Base-by-base conservation (phyloP, 331 rosid genomes). In the Malus hybrid region DNA sequence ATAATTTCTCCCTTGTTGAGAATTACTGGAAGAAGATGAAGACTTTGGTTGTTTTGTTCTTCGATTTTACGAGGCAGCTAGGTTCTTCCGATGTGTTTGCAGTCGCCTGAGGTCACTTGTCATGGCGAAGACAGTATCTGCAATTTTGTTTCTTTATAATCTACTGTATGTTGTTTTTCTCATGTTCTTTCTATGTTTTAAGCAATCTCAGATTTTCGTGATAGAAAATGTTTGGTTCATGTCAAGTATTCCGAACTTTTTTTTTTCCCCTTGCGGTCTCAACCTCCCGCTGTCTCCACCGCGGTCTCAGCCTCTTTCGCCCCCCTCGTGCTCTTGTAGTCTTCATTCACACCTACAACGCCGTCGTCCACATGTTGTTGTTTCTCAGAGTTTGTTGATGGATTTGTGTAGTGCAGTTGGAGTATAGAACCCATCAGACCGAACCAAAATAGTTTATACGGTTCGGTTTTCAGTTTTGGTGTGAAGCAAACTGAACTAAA, bases 11-110 rank as follows among this genome's bases (percentile, higher is more conserved):
- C 97, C 42, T 60, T 92, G 72, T 65, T 90, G 75, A 89, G 87
- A 83, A 84, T 90, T 72, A 93, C 93, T 39, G 96, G 89, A 71
- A 89, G 91, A 76, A 82, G 92, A 86, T 89, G 86, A 86, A 74
- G 0, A 28, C 36, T 73, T 44, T 1, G 7, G 70, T 61, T 2
- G 46, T 79, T 33, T 67, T 69, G 75, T 14, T 46, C 7, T 1
- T 19, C 3, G 55, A 24, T 61, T 61, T 80, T n/a, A 55, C 8
- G 56, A 3, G 54, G 76, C 69, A 62, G 66, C 63, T 77, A 5
- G 1, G 3, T 19, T 70, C 29, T 77, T 55, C 52, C 28, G 63
- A 24, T 24, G 44, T 32, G 6, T n/a, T 65, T 77, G 32, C 39
- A 24, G 54, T 20, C 44, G 62, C 34, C 10, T 64, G 10, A 22